Percentiles rank a stretch among this genome's conserved stretches.
phyloP scores from a whole-genome alignment of 306 rosid species.

The Canavalia gladiata region DNA sequence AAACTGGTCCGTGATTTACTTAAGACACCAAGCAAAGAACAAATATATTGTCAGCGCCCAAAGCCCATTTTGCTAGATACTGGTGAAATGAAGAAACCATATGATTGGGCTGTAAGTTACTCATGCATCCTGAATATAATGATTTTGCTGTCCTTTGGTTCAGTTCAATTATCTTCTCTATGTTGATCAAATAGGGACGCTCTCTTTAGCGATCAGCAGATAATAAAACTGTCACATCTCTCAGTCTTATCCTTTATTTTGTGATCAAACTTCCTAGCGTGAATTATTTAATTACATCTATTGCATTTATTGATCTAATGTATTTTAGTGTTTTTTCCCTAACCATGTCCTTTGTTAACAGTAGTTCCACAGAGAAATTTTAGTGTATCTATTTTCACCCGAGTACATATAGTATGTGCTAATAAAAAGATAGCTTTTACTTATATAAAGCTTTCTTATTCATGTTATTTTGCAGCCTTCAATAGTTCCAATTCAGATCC shows the following conservation, averaged over 20 bases:
- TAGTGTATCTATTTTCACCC: slow-evolving; percentile 35
- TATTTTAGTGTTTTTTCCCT: slow-evolving; percentile 1
- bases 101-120: slow-evolving; percentile 95
- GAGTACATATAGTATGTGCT: slow-evolving; percentile 25
- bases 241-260: neutral
- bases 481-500: slow-evolving; percentile 92
- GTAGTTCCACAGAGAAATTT: slow-evolving; percentile 19
- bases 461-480: slow-evolving; percentile 77
- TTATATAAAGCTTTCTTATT: slow-evolving; percentile 34
- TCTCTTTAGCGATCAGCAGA: neutral
- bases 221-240: neutral
- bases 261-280: neutral
- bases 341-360: slow-evolving; percentile 20
- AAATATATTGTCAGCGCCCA: slow-evolving; percentile 79
- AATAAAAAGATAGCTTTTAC: slow-evolving; percentile 7
- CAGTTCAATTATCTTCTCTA: slow-evolving; percentile 31
- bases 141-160: slow-evolving; percentile 14
- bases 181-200: neutral
- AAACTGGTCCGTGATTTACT: slow-evolving; percentile 75
- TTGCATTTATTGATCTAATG: slow-evolving; percentile 20
- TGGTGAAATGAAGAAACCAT: slow-evolving; percentile 91
- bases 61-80: slow-evolving; percentile 95
- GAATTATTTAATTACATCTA: slow-evolving; percentile 21
- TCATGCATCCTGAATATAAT: slow-evolving; percentile 30
- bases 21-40: slow-evolving; percentile 75